Evolutionary conservation across 2,329 filamentous ascomycete species (phyloP), one percentile per base, ranked within the genome.

Genomic region (Westerdykella ornata): DNA sequence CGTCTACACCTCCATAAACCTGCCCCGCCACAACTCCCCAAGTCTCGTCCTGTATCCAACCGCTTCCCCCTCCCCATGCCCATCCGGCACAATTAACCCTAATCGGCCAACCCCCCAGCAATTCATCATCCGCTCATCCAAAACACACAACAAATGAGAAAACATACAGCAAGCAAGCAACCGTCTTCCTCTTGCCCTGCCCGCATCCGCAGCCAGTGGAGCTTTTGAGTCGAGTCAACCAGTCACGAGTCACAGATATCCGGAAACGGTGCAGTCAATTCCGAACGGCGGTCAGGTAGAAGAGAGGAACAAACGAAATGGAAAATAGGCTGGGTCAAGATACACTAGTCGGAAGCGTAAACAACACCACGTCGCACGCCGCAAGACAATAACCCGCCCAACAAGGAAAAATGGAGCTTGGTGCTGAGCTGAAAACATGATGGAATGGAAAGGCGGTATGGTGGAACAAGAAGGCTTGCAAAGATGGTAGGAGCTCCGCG

Each of bases 391-490:
- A 40, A 33, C 37, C 42, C 15, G 32, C 37, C 42, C 42, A 39
- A 19, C 33, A 54, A 41, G 47, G 45, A 44, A 48, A 47, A 47
- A 51, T 28, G 35, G 43, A 42, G 36, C 28, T 36, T 42, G 30
- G 22, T 37, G 18, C 29, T 30, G 30, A 17, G 30, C 4, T 13
- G 16, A 17, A 33, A 33, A 29, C 22, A 38, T 17, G 28, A 42
- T 28, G 35, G 36, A 26, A 45, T 41, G 49, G 48, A 57, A 50
- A 56, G 49, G 49, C 60, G 58, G 60, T 62, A 62, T 65, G 62
- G 46, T 50, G n/a, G 14, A 16, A 42, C 47, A 54, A 54, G 37
- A 55, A 53, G 38, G 47, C 19, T 14, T 16, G 35, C 42, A 43
- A 55, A 44, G 46, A 53, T 51, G 47, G 31, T 51, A 54, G 49